Evolutionary conservation across 2,329 filamentous ascomycete species (phyloP), one percentile per base, ranked within the genome.

Genomic region (Sarocladium brachiariae): DNA sequence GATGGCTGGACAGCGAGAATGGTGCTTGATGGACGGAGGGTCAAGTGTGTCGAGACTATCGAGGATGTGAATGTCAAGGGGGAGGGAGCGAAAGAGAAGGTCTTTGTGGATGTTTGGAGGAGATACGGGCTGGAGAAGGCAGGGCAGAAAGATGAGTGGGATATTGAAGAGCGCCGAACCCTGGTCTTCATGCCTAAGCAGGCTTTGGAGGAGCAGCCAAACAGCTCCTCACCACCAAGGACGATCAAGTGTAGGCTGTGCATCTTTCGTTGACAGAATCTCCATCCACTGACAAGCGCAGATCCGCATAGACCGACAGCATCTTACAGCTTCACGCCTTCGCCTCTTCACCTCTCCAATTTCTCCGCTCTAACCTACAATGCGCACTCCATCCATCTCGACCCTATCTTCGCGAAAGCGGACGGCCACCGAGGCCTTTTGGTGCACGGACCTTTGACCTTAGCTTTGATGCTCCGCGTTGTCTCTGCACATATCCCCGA

Each of bases 331-430:
- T 69, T 96, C 21, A 77, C 70, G 0, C 89, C 90, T 1, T 83
- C 84, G 2, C 73, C 79, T 2, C 72, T 78, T 4, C 78, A 96
- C 4, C 81, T 99, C 50, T 96, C 95, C 70, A 83, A 91, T 52
- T 97, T 92, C 73, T 93, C 87, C 18, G 90, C 90, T 0, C 78
- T 99, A 30, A 92, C 87, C 2, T 91, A 89, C 73, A 99, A 99
- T 66, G 89, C 89, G 1, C 93, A 99, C 67, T 75, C 78, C 14
- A 96, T 99, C 58, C 93, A 99, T 68, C 75, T 95, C 19, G 87
- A 96, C 65, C 77, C 76, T 1, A 62, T 75, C 38, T 95, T 89
- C 67, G 83, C 83, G 49, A 76, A 77, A 34, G 71, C 83, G 11
- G 93, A 97, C 65, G 87, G 87, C 10, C 84, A 95, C 63, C 76